Percentiles rank a stretch among this genome's conserved stretches.
Evolutionary conservation across 2,329 filamentous ascomycete genomes (phyloP).

Genomic region (Botrytis medusae): DNA sequence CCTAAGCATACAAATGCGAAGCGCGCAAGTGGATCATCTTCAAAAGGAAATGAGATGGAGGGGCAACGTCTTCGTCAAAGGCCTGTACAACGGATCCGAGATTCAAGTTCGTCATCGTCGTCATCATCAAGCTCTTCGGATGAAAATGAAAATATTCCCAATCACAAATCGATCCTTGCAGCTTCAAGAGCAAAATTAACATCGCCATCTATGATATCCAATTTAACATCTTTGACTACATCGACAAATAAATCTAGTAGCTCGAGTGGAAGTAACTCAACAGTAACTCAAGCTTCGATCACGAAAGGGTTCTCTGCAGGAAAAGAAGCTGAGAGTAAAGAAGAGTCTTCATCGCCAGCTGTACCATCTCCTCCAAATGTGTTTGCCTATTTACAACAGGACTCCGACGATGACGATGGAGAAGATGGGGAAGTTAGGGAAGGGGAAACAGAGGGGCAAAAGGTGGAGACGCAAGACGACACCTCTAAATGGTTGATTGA

Average conservation of each 20-base stretch:
- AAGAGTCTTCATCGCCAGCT: conserved; percentile 36
- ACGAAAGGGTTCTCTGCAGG: conserved; percentile 28
- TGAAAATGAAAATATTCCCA: conserved; percentile 31
- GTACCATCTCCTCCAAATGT: conserved; percentile 37
- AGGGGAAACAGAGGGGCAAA: background rate
- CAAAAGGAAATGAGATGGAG: conserved; percentile 27
- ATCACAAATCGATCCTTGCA: conserved; percentile 33
- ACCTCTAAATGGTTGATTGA: conserved; percentile 28
- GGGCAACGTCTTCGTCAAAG: conserved; percentile 27
- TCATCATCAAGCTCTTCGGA: conserved; percentile 31
- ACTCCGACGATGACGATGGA: conserved; percentile 22
- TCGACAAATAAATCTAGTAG: conserved; percentile 42
- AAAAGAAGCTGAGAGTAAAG: conserved; percentile 28
- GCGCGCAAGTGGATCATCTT: conserved; percentile 25
- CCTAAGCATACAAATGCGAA: conserved; percentile 28
- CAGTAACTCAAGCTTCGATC: conserved; percentile 42
- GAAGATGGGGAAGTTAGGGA: background rate
- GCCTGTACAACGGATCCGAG: conserved; percentile 28
- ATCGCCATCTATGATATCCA: conserved; percentile 40
- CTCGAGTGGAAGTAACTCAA: conserved; percentile 46
- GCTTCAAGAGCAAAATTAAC: conserved; percentile 34
- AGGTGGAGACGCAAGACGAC: conserved; percentile 20
- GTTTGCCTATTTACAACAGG: conserved; percentile 36
- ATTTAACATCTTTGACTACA: conserved; percentile 37
- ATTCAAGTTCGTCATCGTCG: conserved; percentile 27